These are phyloP conservation scores for Ceratobasidium sp. DNA, from an alignment of 1,284 basidiomycete species.

Conservation along the genomic window DNA sequence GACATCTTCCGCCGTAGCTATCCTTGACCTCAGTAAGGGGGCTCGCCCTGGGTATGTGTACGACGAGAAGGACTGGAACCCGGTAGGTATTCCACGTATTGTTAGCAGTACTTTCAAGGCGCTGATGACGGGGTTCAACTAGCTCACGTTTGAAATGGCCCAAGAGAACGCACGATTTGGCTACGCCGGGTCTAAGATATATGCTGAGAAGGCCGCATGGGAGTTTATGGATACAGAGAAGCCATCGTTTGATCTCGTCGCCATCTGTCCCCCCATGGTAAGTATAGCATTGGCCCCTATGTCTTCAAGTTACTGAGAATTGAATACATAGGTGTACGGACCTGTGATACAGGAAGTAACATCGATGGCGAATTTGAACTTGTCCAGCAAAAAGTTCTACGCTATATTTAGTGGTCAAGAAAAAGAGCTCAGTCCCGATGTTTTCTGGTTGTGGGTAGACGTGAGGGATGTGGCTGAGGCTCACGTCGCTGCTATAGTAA, in stretches of 20 bases:
- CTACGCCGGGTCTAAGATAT: constrained; percentile 54
- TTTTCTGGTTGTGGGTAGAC: constrained; percentile 38
- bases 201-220: constrained; percentile 52
- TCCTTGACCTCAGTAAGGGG: constrained; percentile 50
- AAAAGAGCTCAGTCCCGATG: background rate
- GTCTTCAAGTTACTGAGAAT: background rate
- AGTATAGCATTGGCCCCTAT: background rate
- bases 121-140: constrained; percentile 11
- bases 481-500: constrained; percentile 25
- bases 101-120: no score
- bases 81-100: constrained; percentile 36
- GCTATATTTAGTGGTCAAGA: constrained; percentile 36
- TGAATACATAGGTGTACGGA: constrained; percentile 45
- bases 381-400: constrained; percentile 49
- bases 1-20: constrained; percentile 61
- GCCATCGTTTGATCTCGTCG: constrained; percentile 47
- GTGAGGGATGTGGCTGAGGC: constrained; percentile 37
- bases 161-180: constrained; percentile 42
- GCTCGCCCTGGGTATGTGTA: constrained; percentile 48
- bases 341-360: constrained; percentile 56
- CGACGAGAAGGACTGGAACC: constrained; percentile 45
- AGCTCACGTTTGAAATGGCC: constrained; percentile 37
- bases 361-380: constrained; percentile 56
- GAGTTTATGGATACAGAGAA: constrained; percentile 48
- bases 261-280: constrained; percentile 48